A percentile compares a stretch with the other conserved stretches of the same genome.
Conservation (phyloP, 2,329 filamentous ascomycete genomes). For the Nemania sp. region DNA sequence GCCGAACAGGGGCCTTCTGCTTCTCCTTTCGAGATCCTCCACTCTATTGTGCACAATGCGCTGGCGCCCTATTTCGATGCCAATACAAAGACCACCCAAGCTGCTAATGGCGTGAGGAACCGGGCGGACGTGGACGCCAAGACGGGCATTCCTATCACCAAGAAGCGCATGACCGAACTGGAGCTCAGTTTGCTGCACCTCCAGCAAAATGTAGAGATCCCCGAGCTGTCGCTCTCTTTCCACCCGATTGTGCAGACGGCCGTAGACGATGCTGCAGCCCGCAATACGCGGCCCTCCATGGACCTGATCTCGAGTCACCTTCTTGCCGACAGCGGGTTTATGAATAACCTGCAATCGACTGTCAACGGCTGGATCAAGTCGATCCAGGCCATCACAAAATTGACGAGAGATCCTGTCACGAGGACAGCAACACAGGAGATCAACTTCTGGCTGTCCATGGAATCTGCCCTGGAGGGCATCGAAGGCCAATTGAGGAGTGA, state of each 20-base stretch:
- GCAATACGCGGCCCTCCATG: constrained; percentile 69
- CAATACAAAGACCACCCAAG: constrained; percentile 81
- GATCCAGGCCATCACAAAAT: constrained; percentile 93
- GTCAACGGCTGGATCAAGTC: constrained; percentile 99
- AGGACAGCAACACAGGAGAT: constrained; percentile 93
- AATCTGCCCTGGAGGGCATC: constrained; percentile 87
- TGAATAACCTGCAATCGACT: constrained; percentile 89
- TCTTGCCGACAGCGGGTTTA: constrained; percentile 86
- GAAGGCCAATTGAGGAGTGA: constrained; percentile 86
- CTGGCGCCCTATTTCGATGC: constrained; percentile 97
- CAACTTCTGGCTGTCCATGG: constrained; percentile 99
- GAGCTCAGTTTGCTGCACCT: constrained; percentile 88
- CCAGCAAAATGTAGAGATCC: constrained; percentile 97
- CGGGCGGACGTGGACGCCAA: constrained; percentile 86
- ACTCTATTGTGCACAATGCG: constrained; percentile 88
- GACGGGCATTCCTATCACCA: constrained; percentile 94
- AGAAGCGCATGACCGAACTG: constrained; percentile 94
- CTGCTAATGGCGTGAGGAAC: constrained; percentile 65
- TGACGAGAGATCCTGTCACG: constrained; percentile 78
- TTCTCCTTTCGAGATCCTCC: constrained; percentile 89
- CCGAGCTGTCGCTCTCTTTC: constrained; percentile 83
- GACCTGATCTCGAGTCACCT: constrained; percentile 76
- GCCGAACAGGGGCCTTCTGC: constrained; percentile 72
- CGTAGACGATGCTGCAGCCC: constrained; percentile 73
- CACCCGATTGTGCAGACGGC: constrained; percentile 87